Conservation (phyloP, 306 rosid species). For the Fragaria vesca region DNA sequence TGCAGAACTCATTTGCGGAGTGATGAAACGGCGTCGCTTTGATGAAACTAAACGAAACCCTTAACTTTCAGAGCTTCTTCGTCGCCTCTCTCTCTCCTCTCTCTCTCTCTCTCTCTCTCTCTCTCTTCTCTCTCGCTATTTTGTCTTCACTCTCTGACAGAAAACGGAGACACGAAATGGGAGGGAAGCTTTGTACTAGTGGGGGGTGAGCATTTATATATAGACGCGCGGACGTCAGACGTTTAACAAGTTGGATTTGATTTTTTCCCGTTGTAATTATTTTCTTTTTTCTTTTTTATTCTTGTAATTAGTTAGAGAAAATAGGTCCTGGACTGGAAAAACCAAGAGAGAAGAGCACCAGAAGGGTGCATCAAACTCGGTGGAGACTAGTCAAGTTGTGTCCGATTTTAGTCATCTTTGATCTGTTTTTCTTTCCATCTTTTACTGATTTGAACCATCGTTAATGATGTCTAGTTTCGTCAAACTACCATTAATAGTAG, state of each 20-base stretch:
- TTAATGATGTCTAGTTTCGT: not conserved
- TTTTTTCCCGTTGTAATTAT: not conserved
- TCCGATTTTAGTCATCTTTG: not conserved
- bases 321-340: not conserved
- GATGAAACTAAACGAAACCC: not conserved
- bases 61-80: not conserved
- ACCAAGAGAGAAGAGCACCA: not conserved
- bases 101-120: not conserved
- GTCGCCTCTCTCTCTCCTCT: not conserved
- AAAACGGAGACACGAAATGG: not conserved
- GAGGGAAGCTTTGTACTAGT: slow-evolving; percentile 4
- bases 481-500: no score
- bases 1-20: not conserved
- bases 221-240: not conserved
- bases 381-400: not conserved
- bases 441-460: not conserved
- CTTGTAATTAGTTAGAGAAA: not conserved
- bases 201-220: not conserved
- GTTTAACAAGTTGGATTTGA: not conserved
- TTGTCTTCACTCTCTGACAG: not conserved
- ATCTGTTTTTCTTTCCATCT: not conserved
- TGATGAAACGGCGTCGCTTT: not conserved
- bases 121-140: not conserved
- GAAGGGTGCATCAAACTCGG: not conserved
- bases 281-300: not conserved